Evolutionary conservation across 805 yeast genomes (phyloP).

Genomic region (Wickerhamomyces silvicola): DNA sequence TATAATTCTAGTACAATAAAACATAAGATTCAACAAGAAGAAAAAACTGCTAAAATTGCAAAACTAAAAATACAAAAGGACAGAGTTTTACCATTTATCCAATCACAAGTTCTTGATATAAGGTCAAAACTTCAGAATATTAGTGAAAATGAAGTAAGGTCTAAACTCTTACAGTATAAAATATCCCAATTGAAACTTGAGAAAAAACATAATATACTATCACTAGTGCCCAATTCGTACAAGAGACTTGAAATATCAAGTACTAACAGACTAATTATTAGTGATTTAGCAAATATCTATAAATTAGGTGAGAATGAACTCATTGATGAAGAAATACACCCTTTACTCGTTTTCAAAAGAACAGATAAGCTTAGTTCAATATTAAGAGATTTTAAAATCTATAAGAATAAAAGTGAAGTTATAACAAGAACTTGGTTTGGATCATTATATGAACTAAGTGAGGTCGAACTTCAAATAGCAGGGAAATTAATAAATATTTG

Average conservation of each 20-base stretch:
- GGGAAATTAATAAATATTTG: conserved; percentile 1
- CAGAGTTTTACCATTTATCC: conserved; percentile 1
- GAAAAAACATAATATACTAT: background rate
- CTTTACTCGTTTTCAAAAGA: conserved; percentile 1
- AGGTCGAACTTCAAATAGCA: conserved; percentile 6
- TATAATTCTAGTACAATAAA: conserved; percentile 11
- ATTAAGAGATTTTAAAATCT: conserved; percentile 3
- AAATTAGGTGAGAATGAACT: background rate
- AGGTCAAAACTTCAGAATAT: background rate
- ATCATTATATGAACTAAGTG: conserved; percentile 16
- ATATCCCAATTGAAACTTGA: conserved; percentile 3
- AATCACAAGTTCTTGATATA: background rate
- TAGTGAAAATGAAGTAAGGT: background rate
- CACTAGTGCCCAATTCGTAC: conserved; percentile 2
- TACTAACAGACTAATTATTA: background rate
- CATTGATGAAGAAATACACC: background rate
- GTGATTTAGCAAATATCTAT: background rate
- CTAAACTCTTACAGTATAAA: background rate
- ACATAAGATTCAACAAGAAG: conserved; percentile 7
- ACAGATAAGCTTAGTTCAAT: conserved; percentile 9
- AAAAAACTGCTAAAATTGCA: conserved; percentile 4
- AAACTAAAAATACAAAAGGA: background rate
- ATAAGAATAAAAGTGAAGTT: background rate
- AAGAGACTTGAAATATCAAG: conserved; percentile 1
- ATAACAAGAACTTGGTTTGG: conserved; percentile 18